Evolutionary conservation across 768 basidiomycete genomes (phyloP), one percentile per base, ranked within the genome.

Genomic region (Suillus cothurnatus): DNA sequence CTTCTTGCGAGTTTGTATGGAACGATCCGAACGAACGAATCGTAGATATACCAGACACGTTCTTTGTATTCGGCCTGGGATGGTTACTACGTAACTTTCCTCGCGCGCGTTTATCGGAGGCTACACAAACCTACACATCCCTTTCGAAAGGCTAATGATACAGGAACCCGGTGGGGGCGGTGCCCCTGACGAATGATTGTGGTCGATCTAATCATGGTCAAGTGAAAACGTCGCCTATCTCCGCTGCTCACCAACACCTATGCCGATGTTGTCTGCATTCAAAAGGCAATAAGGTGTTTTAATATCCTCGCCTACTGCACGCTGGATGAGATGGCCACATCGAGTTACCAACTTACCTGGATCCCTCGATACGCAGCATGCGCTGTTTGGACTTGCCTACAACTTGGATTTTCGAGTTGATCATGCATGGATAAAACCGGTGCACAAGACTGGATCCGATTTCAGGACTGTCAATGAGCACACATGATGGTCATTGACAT

Each of bases 11-110:
- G 58, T 28, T 59, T 59, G 39, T 28, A 28, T 19, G 58, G 58
- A 59, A 58, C 19, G 58, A 59, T 39, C 57, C 39, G 58, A 59
- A 58, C 19, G 58, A 59, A 58, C 57, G 57, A 39, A 39, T 26
- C 36, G 26, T 19, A 41, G 38, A 28, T 19, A 28, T 41, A 21
- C 23, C 6, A 41, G 11, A 19, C 58, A 41, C 39, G 39, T 41
- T 28, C 28, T 39, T 28, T 19, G 39, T 41, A 28, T 12, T 59
- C 58, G 39, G 58, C 58, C 58, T 41, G 39, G 39, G 58, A 59
- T 19, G 23, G 57, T 19, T 36, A 38, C 26, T 38, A 53, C 28
- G 28, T 53, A 19, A 58, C 36, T 28, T 58, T 28, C 57, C 23
- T 28, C 39, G 39, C 39, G 12, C 38, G 38, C 19, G 57, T 28